Evolutionary conservation across 2,329 filamentous ascomycete species (phyloP).

Genomic region (Claviceps cyperi): DNA sequence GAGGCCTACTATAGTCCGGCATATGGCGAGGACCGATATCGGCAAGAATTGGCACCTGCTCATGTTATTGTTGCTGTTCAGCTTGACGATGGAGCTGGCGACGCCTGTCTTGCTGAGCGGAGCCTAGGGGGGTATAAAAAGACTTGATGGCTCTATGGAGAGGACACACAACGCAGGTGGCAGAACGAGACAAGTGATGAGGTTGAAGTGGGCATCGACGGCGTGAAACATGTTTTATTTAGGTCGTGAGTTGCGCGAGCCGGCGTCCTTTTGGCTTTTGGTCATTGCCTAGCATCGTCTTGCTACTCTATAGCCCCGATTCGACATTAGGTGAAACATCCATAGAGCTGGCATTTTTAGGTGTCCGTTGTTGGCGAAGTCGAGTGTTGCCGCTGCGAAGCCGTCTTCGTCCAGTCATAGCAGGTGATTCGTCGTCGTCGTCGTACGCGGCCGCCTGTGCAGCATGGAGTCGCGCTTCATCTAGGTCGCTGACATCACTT

Average conservation of each 20-base stretch:
- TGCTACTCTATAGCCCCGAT: constrained; percentile 32
- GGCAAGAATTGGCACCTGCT: not conserved
- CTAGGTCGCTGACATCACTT: constrained; percentile 62
- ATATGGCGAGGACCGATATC: not conserved
- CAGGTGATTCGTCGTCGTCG: constrained; percentile 41
- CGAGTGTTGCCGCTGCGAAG: constrained; percentile 28
- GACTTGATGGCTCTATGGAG: not conserved
- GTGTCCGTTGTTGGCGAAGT: constrained; percentile 28
- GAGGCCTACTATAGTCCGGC: not conserved
- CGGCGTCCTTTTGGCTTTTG: not conserved
- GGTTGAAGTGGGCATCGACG: not conserved
- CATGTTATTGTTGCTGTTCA: not conserved
- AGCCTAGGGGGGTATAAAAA: not conserved
- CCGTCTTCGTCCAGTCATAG: constrained; percentile 25
- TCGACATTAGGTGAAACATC: constrained; percentile 41
- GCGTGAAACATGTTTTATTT: not conserved
- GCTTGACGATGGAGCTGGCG: not conserved
- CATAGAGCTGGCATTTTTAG: constrained; percentile 43
- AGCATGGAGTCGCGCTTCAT: constrained; percentile 52
- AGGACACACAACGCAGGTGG: not conserved
- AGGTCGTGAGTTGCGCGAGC: not conserved
- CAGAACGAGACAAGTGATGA: not conserved
- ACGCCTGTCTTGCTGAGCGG: not conserved
- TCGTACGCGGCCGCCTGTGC: constrained; percentile 41
- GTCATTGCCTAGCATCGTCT: not conserved